Evolutionary conservation across 371 early-diverging fungal species (phyloP).

Genomic region (Mortierella sp.): DNA sequence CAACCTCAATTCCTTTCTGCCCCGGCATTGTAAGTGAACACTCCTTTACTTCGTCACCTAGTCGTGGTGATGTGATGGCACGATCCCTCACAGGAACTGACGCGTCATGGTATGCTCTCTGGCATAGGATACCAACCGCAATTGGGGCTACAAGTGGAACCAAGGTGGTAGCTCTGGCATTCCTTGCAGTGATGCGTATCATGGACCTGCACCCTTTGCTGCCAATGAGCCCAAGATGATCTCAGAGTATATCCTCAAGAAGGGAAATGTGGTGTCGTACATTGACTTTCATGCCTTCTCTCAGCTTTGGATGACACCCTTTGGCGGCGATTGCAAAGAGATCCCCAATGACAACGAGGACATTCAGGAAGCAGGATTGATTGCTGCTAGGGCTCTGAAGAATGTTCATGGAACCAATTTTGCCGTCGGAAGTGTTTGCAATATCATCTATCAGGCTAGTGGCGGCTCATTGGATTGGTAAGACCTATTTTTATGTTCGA

Average conservation of each 20-base stretch:
- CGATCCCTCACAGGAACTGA: too few relatives aligned
- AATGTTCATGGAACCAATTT: constrained; percentile 61
- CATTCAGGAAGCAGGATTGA: constrained; percentile 52
- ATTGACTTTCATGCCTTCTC: constrained; percentile 69
- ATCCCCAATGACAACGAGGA: constrained; percentile 52
- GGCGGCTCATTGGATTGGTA: constrained; percentile 57
- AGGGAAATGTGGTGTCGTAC: constrained; percentile 48
- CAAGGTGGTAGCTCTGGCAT: constrained; percentile 44
- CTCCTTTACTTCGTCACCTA: too few relatives aligned
- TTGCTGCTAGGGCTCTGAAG: constrained; percentile 59
- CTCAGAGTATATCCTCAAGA: constrained; percentile 57
- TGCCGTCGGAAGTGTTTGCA: constrained; percentile 64
- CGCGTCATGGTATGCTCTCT: background rate
- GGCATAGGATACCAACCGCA: constrained; percentile 50
- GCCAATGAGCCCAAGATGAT: constrained; percentile 58
- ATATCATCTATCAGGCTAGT: constrained; percentile 62
- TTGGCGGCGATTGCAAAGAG: constrained; percentile 53
- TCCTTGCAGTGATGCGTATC: constrained; percentile 58
- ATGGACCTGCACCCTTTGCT: constrained; percentile 52
- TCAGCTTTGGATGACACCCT: constrained; percentile 64
- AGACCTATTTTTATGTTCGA: background rate
- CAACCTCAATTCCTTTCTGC: constrained; percentile 51
- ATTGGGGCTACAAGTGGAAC: constrained; percentile 57
- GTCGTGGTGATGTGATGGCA: too few relatives aligned
- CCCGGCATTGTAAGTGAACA: constrained; percentile 53